Evolutionary conservation across 2,329 filamentous ascomycete species (phyloP).

Genomic region (Apiospora rasikravindrae): DNA sequence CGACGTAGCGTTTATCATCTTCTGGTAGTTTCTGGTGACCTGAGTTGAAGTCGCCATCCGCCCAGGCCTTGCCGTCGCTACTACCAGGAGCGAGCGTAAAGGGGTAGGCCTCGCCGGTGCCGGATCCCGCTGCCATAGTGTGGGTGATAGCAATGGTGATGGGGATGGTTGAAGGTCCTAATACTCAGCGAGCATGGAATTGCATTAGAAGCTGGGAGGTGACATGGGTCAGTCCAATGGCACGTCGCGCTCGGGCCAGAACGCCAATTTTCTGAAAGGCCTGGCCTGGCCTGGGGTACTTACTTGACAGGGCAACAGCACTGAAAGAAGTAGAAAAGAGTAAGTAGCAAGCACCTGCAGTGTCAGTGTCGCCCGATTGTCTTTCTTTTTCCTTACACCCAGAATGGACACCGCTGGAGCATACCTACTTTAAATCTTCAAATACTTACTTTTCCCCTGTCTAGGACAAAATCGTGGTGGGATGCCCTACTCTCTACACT

Average conservation of each 20-base stretch:
- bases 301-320: background rate
- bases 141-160: background rate
- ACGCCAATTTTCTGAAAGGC: background rate
- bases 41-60: constrained; percentile 21
- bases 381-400: background rate
- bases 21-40: constrained; percentile 21
- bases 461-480: too few species aligned
- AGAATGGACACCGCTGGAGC: too few species aligned
- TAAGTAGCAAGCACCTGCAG: background rate
- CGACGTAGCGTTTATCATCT: constrained; percentile 22
- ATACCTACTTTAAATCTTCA: too few species aligned
- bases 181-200: background rate
- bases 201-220: background rate
- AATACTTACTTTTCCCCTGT: too few species aligned
- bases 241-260: constrained; percentile 6
- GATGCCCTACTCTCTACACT: too few species aligned
- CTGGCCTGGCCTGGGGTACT: background rate
- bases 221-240: background rate
- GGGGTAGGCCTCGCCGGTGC: background rate
- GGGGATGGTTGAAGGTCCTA: background rate
- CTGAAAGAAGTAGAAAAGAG: background rate
- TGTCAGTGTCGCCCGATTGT: background rate
- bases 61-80: constrained; percentile 27
- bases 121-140: constrained; percentile 2
- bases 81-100: constrained; percentile 2